Evolutionary conservation across 2,329 filamentous ascomycete species (phyloP), one percentile per base, ranked within the genome.

Genomic region (Nigrospora oryzae): DNA sequence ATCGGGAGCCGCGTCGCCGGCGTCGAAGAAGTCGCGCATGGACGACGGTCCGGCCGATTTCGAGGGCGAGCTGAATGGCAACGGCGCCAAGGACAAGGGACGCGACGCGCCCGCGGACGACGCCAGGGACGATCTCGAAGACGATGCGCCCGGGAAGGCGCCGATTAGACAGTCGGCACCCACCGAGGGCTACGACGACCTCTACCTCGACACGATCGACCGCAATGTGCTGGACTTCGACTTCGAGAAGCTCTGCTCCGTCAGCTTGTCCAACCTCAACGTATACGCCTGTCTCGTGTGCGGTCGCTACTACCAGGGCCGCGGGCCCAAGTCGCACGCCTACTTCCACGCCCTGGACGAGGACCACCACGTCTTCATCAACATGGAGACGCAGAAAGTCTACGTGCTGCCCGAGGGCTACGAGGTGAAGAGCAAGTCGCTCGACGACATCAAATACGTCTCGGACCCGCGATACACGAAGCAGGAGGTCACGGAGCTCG

Each of bases 381-480:
- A 97, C 67, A 93, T 98, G 81, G 83, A 89, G 62, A 89, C 86
- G 4, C 89, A 94, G 63, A 87, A 83, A 62, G 88, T 95, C 35
- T 95, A 89, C 62, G 89, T 95, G 36, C 74, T 98, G 42, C 93
- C 93, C 1, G 93, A 98, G 64, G 91, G 91, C 43, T 98, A 98
- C 65, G 93, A 98, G 66, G 93, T 98, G 48, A 85, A 83, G 64
- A 95, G 87, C 67, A 90, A 90, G 65, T 91, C 89, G 41, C 78
- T 98, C 53, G 93, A 97, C 53, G 93, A 98, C 64, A 96, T 98
- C 70, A 97, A 96, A 65, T 95, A 93, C 63, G 91, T 97, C 42
- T 90, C 93, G 7, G 90, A 98, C 66, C 93, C 93, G 36, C 81
- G 81, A 39, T 93, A 95, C 63, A 82, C 81, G 34, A 86, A 83